These are phyloP conservation scores for Nectriaceae sp. DNA, from an alignment of 2,329 filamentous ascomycete genomes.

Conservation along the genomic window DNA sequence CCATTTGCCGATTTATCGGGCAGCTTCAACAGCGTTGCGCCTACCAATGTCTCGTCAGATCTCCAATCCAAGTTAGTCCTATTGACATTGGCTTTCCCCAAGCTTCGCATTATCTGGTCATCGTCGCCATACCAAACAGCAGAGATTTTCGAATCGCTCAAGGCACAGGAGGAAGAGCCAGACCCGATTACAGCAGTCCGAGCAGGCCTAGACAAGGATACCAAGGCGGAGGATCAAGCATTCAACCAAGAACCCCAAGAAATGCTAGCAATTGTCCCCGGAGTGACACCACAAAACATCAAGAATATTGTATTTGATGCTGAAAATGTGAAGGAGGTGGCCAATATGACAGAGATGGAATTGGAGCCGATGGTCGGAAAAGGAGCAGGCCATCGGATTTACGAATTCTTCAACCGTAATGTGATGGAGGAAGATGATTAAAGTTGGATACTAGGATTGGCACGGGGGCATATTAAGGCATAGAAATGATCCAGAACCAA, in stretches of 20 bases:
- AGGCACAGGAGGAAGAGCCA: conserved; percentile 85
- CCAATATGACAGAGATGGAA: conserved; percentile 79
- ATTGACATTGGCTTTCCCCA: conserved; percentile 87
- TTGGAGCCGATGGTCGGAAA: conserved; percentile 74
- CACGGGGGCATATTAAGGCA: no score
- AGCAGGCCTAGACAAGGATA: conserved; percentile 65
- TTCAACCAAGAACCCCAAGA: conserved; percentile 89
- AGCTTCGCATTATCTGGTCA: conserved; percentile 90
- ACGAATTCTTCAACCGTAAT: conserved; percentile 76
- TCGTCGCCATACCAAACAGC: conserved; percentile 93
- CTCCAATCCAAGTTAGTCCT: conserved; percentile 91
- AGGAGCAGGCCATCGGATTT: conserved; percentile 74
- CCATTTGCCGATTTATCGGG: conserved; percentile 69
- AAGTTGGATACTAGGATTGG: no score
- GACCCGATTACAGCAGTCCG: conserved; percentile 86
- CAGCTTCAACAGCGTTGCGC: conserved; percentile 63
- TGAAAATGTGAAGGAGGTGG: conserved; percentile 77
- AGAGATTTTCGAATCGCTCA: conserved; percentile 93
- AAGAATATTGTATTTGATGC: conserved; percentile 71
- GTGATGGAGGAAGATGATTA: conserved; percentile 53
- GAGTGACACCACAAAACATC: conserved; percentile 78
- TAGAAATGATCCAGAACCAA: no score
- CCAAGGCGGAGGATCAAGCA: conserved; percentile 64
- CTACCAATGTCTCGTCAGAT: conserved; percentile 63
- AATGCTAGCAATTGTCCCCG: conserved; percentile 84